Base-by-base conservation (phyloP, 1,139 yeast genomes). In the Suhomyces chickasaworum region DNA sequence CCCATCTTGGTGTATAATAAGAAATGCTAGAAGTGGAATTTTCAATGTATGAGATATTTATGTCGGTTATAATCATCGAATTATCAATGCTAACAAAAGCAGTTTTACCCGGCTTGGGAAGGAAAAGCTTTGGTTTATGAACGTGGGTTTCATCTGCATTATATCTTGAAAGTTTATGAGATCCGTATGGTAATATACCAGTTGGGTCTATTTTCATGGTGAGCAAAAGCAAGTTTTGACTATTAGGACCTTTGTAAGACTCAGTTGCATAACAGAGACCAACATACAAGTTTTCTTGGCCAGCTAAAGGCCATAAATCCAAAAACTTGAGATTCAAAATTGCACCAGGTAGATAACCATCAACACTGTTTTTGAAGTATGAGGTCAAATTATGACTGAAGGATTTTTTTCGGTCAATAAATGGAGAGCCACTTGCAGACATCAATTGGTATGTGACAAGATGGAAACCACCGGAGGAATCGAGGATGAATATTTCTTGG, bases 1-100 rank as follows among this genome's bases (percentile, higher is more conserved):
- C 96, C 95, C 96, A 88, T 58, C 84, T 75, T 22, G 84, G 79
- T 43, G 71, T 73, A 52, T 77, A 73, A 55, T 79, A 78, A 42
- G 71, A 67, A 33, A 69, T 69, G n/a, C 27, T 18, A 6, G 41
- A 18, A 2, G 56, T 42, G 1, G 68, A 53, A 0, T 64, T 54
- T 22, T 61, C 59, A 20, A 66, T 63, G 16, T 80, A 75, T 22
- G 80, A 69, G 6, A 65, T 58, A 22, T 69, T 65, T 41, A 86
- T 73, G 54, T 89, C 95, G 2, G 87, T 75, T 44, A 89, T 61
- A 2, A 88, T 82, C 15, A 89, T 73, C 0, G 88, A 78, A 46
- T 81, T 77, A 7, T 80, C 80, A 46, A 85, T 73, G 2, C 83
- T 69, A 5, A 87, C 78, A 63, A 84, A 84, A 2, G 88, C 85